Conservation (phyloP, 108 stramenopile genomes). For the Pseudonitzschia pungens region DNA sequence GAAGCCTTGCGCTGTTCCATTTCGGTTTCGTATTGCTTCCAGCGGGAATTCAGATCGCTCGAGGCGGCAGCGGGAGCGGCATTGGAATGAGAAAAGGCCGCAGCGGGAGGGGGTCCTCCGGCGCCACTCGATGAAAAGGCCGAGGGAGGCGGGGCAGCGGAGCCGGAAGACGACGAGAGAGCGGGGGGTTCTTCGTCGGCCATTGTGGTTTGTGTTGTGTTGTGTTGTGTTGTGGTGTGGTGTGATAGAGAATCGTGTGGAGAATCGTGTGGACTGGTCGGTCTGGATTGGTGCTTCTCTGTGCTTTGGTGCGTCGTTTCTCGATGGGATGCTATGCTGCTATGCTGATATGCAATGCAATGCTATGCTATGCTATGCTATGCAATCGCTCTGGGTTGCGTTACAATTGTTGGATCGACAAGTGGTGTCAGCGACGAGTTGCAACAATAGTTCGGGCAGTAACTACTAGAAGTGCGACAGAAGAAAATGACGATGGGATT, state of each 20-base stretch:
- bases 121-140: slow-evolving; percentile 2
- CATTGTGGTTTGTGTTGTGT: neutral
- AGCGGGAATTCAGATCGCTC: slow-evolving; percentile 27
- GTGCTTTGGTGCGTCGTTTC: too few species aligned
- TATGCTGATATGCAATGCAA: too few species aligned
- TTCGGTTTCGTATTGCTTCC: slow-evolving; percentile 29
- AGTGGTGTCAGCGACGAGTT: too few species aligned
- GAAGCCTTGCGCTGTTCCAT: neutral
- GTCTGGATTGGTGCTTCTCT: too few species aligned
- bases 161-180: neutral
- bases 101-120: slow-evolving; percentile 13
- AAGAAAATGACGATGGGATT: too few species aligned
- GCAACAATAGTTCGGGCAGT: too few species aligned
- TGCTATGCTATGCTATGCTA: too few species aligned
- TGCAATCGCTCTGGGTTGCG: too few species aligned
- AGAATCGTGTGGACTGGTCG: too few species aligned
- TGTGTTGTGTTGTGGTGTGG: neutral
- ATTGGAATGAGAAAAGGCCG: neutral
- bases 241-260: neutral
- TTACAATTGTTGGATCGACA: too few species aligned
- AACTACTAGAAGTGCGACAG: too few species aligned
- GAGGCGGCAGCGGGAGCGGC: neutral
- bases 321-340: too few species aligned
- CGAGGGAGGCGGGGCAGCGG: neutral
- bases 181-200: neutral